Base-by-base conservation (phyloP, 1,284 basidiomycete genomes). In the Fereydounia khargensis region DNA sequence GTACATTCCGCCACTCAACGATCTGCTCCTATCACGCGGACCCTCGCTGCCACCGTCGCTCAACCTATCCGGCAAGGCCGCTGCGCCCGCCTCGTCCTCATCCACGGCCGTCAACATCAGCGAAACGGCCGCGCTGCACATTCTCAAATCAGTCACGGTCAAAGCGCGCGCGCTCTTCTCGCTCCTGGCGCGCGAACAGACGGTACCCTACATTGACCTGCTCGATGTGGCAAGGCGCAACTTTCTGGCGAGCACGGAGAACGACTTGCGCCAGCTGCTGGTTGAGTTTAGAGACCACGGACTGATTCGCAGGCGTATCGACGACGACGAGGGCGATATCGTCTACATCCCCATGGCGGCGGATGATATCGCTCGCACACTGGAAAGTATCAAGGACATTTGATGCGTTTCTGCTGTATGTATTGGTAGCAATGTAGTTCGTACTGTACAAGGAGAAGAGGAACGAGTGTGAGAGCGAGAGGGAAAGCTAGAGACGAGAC, bases 201-300 rank as follows among this genome's bases (percentile, higher is more conserved):
- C 40, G 3, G 47, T 67, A 1, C 35, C 42, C 2, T 67, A 67
- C 34, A 36, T 41, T 7, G 51, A 61, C 2, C 28, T 65, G 40
- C 31, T 63, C 4, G 52, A 57, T 10, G 42, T 53, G 25, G 65
- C 65, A 1, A 52, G 52, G 36, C 22, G 54, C 8, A 52, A 49
- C 35, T 67, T 67, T 24, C 22, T 67, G 18, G 65, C 56, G 3
- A 51, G 52, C 5, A 58, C 60, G 31, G 61, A 64, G 36, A 39
- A 48, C 11, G 61, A 55, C 18, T 49, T 67, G 40, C 49, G 57
- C 19, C 42, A 37, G 30, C 31, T 67, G n/a, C 39, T 67, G 17
- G 57, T 67, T 47, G 65, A 67, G 53, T 67, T 67, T 28, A 62
- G 52, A 32, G 52, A 60, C 35, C 65, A 67, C 19, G 58, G 64